phyloP scores from a whole-genome alignment of 768 basidiomycete species.

The Suillus clintonianus region DNA sequence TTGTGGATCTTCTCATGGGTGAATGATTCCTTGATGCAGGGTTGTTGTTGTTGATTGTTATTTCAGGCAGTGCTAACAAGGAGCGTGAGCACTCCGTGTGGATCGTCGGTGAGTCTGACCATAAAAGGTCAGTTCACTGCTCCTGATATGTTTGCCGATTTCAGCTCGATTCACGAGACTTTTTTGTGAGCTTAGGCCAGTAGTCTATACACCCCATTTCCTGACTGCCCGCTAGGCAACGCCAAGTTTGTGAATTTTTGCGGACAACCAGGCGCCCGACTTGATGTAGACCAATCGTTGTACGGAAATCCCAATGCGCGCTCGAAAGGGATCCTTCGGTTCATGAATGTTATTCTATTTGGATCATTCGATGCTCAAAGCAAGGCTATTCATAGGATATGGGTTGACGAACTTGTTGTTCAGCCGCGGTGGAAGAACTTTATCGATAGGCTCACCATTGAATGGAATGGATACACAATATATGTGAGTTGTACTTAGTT shows the following conservation, averaged over 20 bases:
- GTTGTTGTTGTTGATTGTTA: neutral
- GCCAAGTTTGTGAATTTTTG: constrained; percentile 37
- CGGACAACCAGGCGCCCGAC: constrained; percentile 38
- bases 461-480: constrained; percentile 51
- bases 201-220: neutral
- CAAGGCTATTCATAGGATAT: constrained; percentile 40
- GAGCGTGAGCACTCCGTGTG: neutral
- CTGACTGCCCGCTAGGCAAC: constrained; percentile 13
- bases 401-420: constrained; percentile 44
- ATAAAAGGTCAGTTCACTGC: neutral
- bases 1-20: constrained; percentile 5
- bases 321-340: constrained; percentile 12
- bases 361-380: constrained; percentile 46
- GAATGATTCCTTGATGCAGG: neutral
- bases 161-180: constrained; percentile 8
- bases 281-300: constrained; percentile 29
- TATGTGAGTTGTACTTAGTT: constrained; percentile 36
- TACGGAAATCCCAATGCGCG: constrained; percentile 2
- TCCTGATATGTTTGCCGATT: neutral
- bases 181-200: neutral
- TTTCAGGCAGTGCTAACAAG: neutral
- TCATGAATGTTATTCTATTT: constrained; percentile 42
- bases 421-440: constrained; percentile 39
- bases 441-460: constrained; percentile 41
- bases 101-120: neutral